Percentiles rank a stretch among this genome's conserved stretches.
These are phyloP conservation scores for Moricandia moricandioides DNA, from an alignment of 345 rosid species.

Conservation along the genomic window DNA sequence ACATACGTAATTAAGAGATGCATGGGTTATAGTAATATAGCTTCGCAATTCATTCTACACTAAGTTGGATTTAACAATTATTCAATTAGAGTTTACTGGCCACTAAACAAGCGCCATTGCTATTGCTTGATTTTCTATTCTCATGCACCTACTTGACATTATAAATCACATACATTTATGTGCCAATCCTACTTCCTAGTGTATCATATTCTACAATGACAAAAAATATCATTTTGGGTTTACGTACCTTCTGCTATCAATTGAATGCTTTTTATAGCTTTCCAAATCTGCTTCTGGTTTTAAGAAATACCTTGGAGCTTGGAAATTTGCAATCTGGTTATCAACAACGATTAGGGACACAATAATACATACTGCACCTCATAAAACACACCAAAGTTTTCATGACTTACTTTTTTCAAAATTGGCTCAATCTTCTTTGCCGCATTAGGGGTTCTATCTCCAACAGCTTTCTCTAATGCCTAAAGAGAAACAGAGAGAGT, in stretches of 20 bases:
- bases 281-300: constrained; percentile 65
- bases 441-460: constrained; percentile 56
- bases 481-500: constrained; percentile 33
- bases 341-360: constrained; percentile 38
- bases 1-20: background rate
- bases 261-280: constrained; percentile 53
- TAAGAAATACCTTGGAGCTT: constrained; percentile 76
- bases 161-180: background rate
- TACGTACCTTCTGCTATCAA: constrained; percentile 75
- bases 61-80: constrained; percentile 1
- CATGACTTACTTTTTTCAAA: constrained; percentile 60
- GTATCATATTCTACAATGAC: constrained; percentile 12
- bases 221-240: constrained; percentile 2
- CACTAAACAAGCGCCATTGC: constrained; percentile 9
- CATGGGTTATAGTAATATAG: constrained; percentile 11
- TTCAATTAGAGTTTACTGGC: constrained; percentile 3
- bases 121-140: background rate
- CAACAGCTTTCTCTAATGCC: constrained; percentile 87
- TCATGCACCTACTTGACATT: constrained; percentile 9
- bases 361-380: constrained; percentile 25
- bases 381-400: constrained; percentile 31
- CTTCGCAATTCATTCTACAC: constrained; percentile 6
- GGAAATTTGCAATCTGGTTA: constrained; percentile 75
- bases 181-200: constrained; percentile 1
- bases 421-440: constrained; percentile 69